Percentiles rank a stretch among this genome's conserved stretches.
Conservation (phyloP, 2,329 filamentous ascomycete genomes). For the Ceratocystis variospora region DNA sequence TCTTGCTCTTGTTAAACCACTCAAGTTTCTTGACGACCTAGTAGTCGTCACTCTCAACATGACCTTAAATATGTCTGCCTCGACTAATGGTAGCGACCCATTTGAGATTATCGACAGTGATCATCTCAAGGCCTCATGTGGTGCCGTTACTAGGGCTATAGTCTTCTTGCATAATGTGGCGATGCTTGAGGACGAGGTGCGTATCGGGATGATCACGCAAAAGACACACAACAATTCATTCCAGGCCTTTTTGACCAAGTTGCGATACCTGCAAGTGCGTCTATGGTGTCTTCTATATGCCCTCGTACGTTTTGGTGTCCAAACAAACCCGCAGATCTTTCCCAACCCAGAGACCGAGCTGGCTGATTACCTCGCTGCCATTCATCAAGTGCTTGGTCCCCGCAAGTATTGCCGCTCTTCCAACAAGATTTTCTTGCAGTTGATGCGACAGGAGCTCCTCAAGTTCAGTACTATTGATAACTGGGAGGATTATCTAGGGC, state of each 20-base stretch:
- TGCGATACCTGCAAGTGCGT: slow-evolving; percentile 77
- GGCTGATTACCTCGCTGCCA: slow-evolving; percentile 63
- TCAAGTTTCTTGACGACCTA: slow-evolving; percentile 68
- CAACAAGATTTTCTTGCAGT: slow-evolving; percentile 75
- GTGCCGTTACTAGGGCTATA: slow-evolving; percentile 55
- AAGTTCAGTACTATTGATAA: slow-evolving; percentile 62
- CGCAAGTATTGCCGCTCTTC: slow-evolving; percentile 74
- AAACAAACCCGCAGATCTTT: slow-evolving; percentile 53
- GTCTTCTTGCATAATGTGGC: slow-evolving; percentile 67
- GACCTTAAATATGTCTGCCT: slow-evolving; percentile 50
- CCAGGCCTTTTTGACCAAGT: slow-evolving; percentile 43
- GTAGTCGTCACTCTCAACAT: slow-evolving; percentile 57
- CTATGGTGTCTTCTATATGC: slow-evolving; percentile 81
- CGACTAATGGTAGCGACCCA: slow-evolving; percentile 8
- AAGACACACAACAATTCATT: slow-evolving; percentile 45
- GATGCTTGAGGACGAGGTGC: slow-evolving; percentile 73
- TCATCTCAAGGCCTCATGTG: slow-evolving; percentile 60
- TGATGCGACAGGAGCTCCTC: slow-evolving; percentile 76
- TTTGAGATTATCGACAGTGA: slow-evolving; percentile 76
- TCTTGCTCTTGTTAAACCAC: slow-evolving; percentile 55
- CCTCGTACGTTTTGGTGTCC: slow-evolving; percentile 53
- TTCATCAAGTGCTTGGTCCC: slow-evolving; percentile 73
- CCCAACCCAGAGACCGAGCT: slow-evolving; percentile 55
- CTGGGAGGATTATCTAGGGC: slow-evolving; percentile 74
- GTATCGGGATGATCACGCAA: slow-evolving; percentile 55